Conservation (phyloP, 768 basidiomycete species). For the Xerocomellus amylosporus region DNA sequence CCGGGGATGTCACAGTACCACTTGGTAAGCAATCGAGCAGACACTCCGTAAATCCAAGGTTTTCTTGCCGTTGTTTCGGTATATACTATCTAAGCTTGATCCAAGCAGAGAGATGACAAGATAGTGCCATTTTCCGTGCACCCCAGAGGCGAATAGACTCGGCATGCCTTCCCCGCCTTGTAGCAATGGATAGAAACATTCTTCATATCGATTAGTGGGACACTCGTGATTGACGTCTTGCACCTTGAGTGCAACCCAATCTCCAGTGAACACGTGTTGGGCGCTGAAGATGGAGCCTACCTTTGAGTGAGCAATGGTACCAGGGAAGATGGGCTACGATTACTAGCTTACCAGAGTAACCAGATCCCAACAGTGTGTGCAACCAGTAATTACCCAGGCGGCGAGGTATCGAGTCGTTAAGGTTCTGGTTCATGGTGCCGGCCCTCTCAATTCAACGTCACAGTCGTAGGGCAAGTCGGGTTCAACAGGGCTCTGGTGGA, state of each 20-base stretch:
- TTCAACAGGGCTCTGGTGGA: no score
- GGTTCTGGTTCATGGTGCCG: slow-evolving; percentile 10
- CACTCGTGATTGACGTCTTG: slow-evolving; percentile 69
- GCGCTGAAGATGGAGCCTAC: slow-evolving; percentile 75
- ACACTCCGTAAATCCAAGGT: slow-evolving; percentile 68
- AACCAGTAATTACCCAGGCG: slow-evolving; percentile 61
- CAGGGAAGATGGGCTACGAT: neutral
- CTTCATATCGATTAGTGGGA: slow-evolving; percentile 73
- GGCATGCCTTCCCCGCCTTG: slow-evolving; percentile 77
- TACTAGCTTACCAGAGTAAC: slow-evolving; percentile 59
- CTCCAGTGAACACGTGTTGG: slow-evolving; percentile 49
- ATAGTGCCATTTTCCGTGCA: slow-evolving; percentile 60
- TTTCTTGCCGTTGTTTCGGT: slow-evolving; percentile 52
- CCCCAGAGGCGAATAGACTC: slow-evolving; percentile 60
- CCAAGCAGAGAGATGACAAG: slow-evolving; percentile 79
- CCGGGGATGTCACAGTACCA: slow-evolving; percentile 44
- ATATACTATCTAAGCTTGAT: slow-evolving; percentile 61
- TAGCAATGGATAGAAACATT: slow-evolving; percentile 61
- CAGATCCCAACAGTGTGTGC: slow-evolving; percentile 59
- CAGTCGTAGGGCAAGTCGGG: neutral
- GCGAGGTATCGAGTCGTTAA: slow-evolving; percentile 27
- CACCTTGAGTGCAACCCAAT: slow-evolving; percentile 71
- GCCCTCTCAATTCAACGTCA: neutral
- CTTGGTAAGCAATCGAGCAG: slow-evolving; percentile 73
- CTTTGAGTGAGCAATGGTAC: neutral